Evolutionary conservation across 208 protist species (phyloP), one percentile per base, ranked within the genome.

Genomic region (Herpetomonas muscarum): DNA sequence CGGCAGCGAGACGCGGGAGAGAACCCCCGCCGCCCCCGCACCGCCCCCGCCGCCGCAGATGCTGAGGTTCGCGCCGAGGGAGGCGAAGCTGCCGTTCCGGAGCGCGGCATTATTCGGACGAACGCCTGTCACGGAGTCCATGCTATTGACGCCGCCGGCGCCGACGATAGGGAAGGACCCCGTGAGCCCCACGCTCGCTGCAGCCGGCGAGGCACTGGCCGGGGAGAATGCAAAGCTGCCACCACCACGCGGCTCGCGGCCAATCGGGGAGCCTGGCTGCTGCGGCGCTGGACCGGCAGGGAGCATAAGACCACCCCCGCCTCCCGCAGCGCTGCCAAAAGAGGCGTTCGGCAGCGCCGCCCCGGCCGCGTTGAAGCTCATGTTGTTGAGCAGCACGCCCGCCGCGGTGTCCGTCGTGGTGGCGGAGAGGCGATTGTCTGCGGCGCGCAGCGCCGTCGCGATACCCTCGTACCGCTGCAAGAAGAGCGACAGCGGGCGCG

Each of bases 381-480:
- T 45, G 51, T 77, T 77, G n/a, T 22, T 36, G 24, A 61, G 21
- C 10, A 37, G 41, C 26, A 39, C 5, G 13, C n/a, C 39, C 3
- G 30, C 32, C 13, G 42, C 30, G 50, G 19, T 57, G 32, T 31
- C 70, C 28, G 54, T 37, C 5, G 64, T 42, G n/a, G 46, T 50
- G 32, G 30, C 31, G 15, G 47, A 48, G 24, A 72, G 50, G 46
- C 56, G 62, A 0, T 50, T 58, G 67, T 53, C 54, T 15, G 65
- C 64, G 9, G 83, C 21, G 22, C 71, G 73, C 36, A 81, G 45
- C 21, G 67, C 66, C 29, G 64, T 52, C 21, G 65, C 62, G 26
- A 86, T 73, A 45, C 75, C 81, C 31, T 79, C 75, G 60, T 86
- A 83, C 19, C 73, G 73, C 61, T 84, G 76, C 15, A 87, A 56